A percentile compares a stretch with the other conserved stretches of the same genome.
Conservation (phyloP, 768 basidiomycete species). For the Naematelia aurantialba region DNA sequence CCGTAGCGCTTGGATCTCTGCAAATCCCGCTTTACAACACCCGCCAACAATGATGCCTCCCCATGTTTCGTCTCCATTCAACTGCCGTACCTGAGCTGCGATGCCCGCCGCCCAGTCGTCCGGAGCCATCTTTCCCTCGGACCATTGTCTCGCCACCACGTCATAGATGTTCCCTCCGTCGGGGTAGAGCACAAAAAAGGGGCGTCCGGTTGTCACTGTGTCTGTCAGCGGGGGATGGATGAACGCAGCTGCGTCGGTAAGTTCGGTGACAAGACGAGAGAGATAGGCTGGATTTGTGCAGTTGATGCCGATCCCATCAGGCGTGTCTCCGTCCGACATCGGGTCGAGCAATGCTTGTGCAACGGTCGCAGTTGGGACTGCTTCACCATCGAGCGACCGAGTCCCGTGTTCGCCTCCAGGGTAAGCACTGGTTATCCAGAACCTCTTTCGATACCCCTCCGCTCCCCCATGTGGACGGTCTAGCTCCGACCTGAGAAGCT, state of each 20-base stretch:
- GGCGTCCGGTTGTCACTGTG: neutral
- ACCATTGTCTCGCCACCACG: constrained; percentile 55
- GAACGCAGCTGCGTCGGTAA: constrained; percentile 36
- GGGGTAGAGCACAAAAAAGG: constrained; percentile 63
- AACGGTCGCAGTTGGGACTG: constrained; percentile 6
- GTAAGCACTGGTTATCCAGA: constrained; percentile 72
- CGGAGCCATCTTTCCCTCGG: constrained; percentile 9
- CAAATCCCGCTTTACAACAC: constrained; percentile 63
- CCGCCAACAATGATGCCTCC: constrained; percentile 63
- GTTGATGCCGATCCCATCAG: constrained; percentile 68
- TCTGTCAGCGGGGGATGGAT: constrained; percentile 19
- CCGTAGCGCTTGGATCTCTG: constrained; percentile 54
- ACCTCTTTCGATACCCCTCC: constrained; percentile 56
- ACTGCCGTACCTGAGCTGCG: constrained; percentile 14
- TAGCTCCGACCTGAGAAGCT: constrained; percentile 45
- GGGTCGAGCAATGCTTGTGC: constrained; percentile 9
- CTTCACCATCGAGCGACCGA: neutral
- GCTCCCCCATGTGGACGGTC: constrained; percentile 5
- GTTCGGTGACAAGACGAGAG: constrained; percentile 51
- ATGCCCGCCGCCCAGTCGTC: constrained; percentile 37
- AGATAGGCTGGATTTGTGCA: constrained; percentile 60
- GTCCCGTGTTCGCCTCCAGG: constrained; percentile 48
- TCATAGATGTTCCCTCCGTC: constrained; percentile 65
- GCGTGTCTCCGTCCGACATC: constrained; percentile 38
- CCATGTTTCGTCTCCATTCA: constrained; percentile 51